Evolutionary conservation across 768 basidiomycete species (phyloP), one percentile per base, ranked within the genome.

Genomic region (Amanita rimosa): DNA sequence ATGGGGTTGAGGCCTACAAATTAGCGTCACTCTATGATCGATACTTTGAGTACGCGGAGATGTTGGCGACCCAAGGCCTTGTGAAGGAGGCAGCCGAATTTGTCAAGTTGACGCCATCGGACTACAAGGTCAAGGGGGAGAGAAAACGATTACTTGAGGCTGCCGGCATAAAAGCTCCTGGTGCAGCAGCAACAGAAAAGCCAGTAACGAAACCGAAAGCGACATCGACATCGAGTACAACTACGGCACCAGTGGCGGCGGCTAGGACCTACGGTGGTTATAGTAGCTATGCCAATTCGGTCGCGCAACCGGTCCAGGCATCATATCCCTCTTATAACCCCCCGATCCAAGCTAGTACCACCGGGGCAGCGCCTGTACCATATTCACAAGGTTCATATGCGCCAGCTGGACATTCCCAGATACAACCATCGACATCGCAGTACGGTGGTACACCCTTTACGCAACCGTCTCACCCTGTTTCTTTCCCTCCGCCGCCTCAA

Each of bases 41-140:
- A 11, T 98, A 96, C 70, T 81, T 88, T 58, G 96, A 98, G 64
- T 99, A 98, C 57, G 92, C 95, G 2, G 90, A 96, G 54, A 68
- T 97, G 45, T 74, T 99, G 21, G 87, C 87, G 5, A 76, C 83
- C 0, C 95, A 98, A 60, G 94, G 94, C n/a, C 74, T 94, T 16
- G 68, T 93, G 43, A 76, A 81, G 55, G 82, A 93, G 48, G 94
- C 93, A 0, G 74, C 82, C 19, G 71, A 73, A 36, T 95, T 90
- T 64, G 66, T 96, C 62, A 76, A 79, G 57, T 66, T 89, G 55
- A 90, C 83, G 0, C 96, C 96, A 1, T 56, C 66, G 9, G 82
- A 79, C 44, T 98, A 96, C 64, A 75, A 78, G 41, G 85, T 71
- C 36, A 55, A 61, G 40, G 63, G 67, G 1, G 67, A 66, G 53